phyloP scores from a whole-genome alignment of 2,329 filamentous ascomycete genomes.

The Pochonia chlamydosporia region DNA sequence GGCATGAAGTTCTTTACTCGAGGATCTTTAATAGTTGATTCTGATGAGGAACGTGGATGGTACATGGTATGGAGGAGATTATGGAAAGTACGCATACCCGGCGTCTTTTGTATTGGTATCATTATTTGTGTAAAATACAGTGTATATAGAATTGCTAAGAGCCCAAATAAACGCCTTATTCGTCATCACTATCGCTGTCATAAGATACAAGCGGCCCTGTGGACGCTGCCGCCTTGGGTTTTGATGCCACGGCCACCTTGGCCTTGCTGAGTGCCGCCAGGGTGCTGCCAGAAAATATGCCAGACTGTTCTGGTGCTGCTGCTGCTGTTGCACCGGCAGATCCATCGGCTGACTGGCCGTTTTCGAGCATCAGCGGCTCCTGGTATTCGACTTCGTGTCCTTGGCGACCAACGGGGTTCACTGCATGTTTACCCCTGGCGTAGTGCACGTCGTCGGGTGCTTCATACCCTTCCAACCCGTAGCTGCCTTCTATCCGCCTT shows the following conservation, averaged over 20 bases:
- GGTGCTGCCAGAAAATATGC: slow-evolving; percentile 78
- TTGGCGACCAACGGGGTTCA: slow-evolving; percentile 52
- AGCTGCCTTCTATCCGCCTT: slow-evolving; percentile 82
- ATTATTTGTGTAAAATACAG: slow-evolving; percentile 20
- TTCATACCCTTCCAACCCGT: slow-evolving; percentile 86
- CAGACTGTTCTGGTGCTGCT: slow-evolving; percentile 37
- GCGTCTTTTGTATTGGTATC: slow-evolving; percentile 19
- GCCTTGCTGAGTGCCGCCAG: slow-evolving; percentile 67
- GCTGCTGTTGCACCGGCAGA: slow-evolving; percentile 18
- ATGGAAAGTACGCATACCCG: too few relatives aligned
- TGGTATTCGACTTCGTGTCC: slow-evolving; percentile 61
- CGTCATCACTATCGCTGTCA: slow-evolving; percentile 78
- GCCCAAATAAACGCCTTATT: slow-evolving; percentile 23
- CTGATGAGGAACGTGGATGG: slow-evolving; percentile 7
- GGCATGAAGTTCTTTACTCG: slow-evolving; percentile 78
- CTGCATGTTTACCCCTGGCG: slow-evolving; percentile 66
- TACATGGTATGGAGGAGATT: too few relatives aligned
- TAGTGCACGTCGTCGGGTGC: slow-evolving; percentile 94
- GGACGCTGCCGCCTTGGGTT: slow-evolving; percentile 44
- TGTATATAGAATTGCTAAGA: neutral
- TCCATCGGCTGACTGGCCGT: slow-evolving; percentile 41
- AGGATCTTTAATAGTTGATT: slow-evolving; percentile 76
- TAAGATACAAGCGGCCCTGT: slow-evolving; percentile 79
- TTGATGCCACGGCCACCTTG: slow-evolving; percentile 48
- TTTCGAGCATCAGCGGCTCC: slow-evolving; percentile 52